These are phyloP conservation scores for Linaria vulgaris DNA, from an alignment of 257 asterid species.

Conservation along the genomic window DNA sequence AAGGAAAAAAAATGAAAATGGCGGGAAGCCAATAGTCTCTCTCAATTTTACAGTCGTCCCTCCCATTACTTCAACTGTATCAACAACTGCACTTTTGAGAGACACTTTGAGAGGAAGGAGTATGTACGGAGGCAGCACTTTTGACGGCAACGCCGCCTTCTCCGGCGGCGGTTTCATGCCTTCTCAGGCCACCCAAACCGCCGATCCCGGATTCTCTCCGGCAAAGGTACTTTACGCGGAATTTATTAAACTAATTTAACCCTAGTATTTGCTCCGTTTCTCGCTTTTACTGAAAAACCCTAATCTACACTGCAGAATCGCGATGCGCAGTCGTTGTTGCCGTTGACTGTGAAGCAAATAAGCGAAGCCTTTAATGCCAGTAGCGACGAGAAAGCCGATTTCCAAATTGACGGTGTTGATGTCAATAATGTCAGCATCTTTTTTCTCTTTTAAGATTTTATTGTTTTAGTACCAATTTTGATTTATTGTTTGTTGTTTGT, in stretches of 20 bases:
- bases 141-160: conserved; percentile 93
- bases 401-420: conserved; percentile 77
- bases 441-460: not conserved
- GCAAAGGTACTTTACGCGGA: conserved; percentile 46
- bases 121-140: conserved; percentile 65
- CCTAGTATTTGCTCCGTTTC: not conserved
- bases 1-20: conserved; percentile 11
- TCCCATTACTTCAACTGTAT: no score
- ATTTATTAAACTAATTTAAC: not conserved
- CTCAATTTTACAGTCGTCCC: not conserved
- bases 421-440: conserved; percentile 56
- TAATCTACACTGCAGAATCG: conserved; percentile 59
- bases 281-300: conserved; percentile 32
- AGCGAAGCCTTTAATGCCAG: conserved; percentile 60
- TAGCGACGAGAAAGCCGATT: conserved; percentile 62
- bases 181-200: conserved; percentile 83
- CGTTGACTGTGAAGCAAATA: conserved; percentile 88
- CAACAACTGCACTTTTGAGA: no score
- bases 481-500: conserved; percentile 3
- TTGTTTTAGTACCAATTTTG: not conserved
- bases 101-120: not conserved
- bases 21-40: conserved; percentile 35
- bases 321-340: conserved; percentile 69
- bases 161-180: conserved; percentile 99
- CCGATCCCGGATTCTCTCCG: conserved; percentile 55